These are phyloP conservation scores for Claviceps cyperi DNA, from an alignment of 2,329 filamentous ascomycete species.

Conservation along the genomic window DNA sequence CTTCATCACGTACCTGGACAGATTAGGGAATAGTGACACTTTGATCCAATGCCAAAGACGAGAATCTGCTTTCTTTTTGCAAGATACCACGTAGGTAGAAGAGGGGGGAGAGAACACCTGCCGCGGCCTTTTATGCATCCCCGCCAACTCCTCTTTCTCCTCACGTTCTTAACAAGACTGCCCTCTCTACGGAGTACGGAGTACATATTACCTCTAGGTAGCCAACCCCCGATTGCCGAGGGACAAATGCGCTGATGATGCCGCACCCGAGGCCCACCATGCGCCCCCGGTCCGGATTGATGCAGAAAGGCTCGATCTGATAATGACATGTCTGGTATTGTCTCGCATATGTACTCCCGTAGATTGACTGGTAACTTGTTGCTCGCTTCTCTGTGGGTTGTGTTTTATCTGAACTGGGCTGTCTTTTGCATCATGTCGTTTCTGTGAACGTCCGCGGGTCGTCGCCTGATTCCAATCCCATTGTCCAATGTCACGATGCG, in stretches of 20 bases:
- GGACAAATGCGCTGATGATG: slow-evolving; percentile 1
- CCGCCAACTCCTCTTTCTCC: neutral
- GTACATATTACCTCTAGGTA: no score
- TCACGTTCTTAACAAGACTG: neutral
- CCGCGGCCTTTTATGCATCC: slow-evolving; percentile 2
- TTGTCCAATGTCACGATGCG: no score
- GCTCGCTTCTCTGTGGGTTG: neutral
- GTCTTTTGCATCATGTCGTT: no score
- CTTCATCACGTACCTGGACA: neutral
- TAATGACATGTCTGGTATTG: neutral
- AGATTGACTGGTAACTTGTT: neutral
- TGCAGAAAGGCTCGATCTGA: neutral
- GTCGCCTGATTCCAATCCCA: no score
- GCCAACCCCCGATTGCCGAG: slow-evolving; percentile 1
- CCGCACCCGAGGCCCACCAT: neutral
- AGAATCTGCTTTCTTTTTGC: neutral
- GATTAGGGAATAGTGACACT: neutral
- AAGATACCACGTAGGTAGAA: neutral
- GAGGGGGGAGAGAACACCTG: neutral
- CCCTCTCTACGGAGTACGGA: neutral
- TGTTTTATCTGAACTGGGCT: no score
- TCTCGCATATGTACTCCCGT: neutral
- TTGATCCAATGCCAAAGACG: neutral
- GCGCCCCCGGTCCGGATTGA: neutral
- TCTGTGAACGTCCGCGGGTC: no score